Percentiles rank a stretch among this genome's conserved stretches.
phyloP scores from a whole-genome alignment of 2,329 filamentous ascomycete genomes.

The Cryphonectria japonica region DNA sequence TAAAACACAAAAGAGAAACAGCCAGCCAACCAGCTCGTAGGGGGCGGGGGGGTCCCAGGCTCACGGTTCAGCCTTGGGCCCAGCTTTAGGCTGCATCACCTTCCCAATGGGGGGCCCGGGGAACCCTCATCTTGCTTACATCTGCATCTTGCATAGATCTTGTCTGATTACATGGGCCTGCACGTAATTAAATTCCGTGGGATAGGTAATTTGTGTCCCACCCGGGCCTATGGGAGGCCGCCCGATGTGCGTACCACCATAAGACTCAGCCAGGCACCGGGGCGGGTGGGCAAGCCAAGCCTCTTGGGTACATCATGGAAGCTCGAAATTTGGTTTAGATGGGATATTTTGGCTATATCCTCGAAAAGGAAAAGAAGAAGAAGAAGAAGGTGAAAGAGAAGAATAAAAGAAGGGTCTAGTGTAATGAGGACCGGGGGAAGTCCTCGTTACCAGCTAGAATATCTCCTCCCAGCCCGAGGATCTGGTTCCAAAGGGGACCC shows the following conservation, averaged over 20 bases:
- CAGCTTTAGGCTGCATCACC: background rate
- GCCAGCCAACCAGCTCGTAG: background rate
- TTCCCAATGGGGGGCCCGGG: slow-evolving; percentile 6
- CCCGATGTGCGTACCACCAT: background rate
- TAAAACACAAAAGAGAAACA: background rate
- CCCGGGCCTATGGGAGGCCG: slow-evolving; percentile 19
- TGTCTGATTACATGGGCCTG: slow-evolving; percentile 23
- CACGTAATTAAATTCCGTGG: slow-evolving; percentile 20
- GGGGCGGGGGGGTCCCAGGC: background rate
- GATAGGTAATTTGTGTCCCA: slow-evolving; percentile 1
- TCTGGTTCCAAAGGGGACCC: background rate
- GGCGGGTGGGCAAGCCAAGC: background rate
- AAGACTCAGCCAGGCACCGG: background rate
- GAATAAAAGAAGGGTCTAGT: background rate
- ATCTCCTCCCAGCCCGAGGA: background rate
- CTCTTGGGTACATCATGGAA: background rate
- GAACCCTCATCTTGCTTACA: slow-evolving; percentile 14
- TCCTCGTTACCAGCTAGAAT: background rate
- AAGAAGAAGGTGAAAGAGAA: too few relatives aligned
- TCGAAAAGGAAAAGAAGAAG: too few relatives aligned
- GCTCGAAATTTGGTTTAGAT: background rate
- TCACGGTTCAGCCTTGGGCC: background rate
- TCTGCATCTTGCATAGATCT: slow-evolving; percentile 27
- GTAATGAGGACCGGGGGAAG: background rate
- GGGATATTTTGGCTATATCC: background rate